phyloP scores from a whole-genome alignment of 805 yeast genomes.

The Kodamaea lidongshanica region DNA sequence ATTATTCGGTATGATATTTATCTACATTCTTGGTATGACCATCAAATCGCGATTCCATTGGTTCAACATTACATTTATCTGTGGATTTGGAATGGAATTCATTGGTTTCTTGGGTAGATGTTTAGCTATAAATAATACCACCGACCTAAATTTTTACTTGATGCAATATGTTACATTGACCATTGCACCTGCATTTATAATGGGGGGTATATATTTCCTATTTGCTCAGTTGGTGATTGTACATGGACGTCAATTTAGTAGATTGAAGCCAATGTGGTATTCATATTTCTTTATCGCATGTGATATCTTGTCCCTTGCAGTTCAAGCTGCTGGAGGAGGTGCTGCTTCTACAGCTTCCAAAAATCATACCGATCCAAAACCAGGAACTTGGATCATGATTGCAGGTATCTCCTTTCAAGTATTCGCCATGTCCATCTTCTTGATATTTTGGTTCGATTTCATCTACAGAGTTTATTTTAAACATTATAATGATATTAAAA shows the following conservation, averaged over 20 bases:
- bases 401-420: constrained; percentile 17
- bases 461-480: constrained; percentile 13
- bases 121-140: constrained; percentile 5
- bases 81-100: constrained; percentile 9
- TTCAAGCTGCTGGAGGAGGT: constrained; percentile 19
- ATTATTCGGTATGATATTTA: constrained; percentile 8
- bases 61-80: constrained; percentile 11
- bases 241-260: constrained; percentile 7
- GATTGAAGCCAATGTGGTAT: constrained; percentile 11
- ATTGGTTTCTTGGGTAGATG: constrained; percentile 10
- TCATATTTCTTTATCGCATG: constrained; percentile 11
- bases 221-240: constrained; percentile 10
- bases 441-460: constrained; percentile 16
- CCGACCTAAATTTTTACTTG: constrained; percentile 5
- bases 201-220: constrained; percentile 12
- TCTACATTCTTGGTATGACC: constrained; percentile 12
- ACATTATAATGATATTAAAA: constrained; percentile 12
- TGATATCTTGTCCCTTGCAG: constrained; percentile 11
- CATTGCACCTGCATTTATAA: constrained; percentile 12
- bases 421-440: constrained; percentile 16
- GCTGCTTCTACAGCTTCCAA: constrained; percentile 10
- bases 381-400: constrained; percentile 17
- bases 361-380: constrained; percentile 4
- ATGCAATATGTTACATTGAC: constrained; percentile 9
- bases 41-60: constrained; percentile 15